Conservation (phyloP, 148 eudicot species). For the Vaccinium corymbosum region DNA sequence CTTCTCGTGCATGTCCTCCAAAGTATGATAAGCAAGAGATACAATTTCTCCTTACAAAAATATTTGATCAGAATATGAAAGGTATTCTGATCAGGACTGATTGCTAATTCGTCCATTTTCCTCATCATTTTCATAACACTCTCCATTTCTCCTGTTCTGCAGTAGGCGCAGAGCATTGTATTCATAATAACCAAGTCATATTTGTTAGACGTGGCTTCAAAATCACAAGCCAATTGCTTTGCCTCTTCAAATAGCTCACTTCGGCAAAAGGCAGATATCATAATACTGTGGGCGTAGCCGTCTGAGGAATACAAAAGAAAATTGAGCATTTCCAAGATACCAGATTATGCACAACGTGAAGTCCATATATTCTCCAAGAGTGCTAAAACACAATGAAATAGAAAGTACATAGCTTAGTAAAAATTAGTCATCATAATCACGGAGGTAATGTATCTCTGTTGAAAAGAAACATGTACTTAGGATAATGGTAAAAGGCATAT, state of each 20-base stretch:
- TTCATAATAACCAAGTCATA: constrained; percentile 80
- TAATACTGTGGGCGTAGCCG: constrained; percentile 83
- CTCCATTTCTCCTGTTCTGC: constrained; percentile 88
- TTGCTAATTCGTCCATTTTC: constrained; percentile 79
- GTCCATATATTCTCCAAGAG: constrained; percentile 2
- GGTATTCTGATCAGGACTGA: constrained; percentile 76
- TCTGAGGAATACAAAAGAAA: constrained; percentile 36
- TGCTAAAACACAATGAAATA: constrained; percentile 5
- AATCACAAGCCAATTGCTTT: constrained; percentile 56
- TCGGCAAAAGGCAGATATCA: constrained; percentile 82
- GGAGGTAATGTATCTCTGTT: neutral
- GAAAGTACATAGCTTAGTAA: constrained; percentile 2
- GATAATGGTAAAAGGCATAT: neutral
- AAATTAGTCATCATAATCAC: constrained; percentile 7
- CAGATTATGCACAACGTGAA: neutral
- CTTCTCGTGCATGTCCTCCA: constrained; percentile 80
- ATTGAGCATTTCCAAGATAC: constrained; percentile 5
- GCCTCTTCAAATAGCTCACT: constrained; percentile 67
- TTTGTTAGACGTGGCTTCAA: constrained; percentile 53
- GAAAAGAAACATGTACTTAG: neutral
- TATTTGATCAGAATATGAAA: constrained; percentile 72
- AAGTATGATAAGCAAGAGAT: constrained; percentile 73
- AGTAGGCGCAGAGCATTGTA: constrained; percentile 82
- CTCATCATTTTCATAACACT: constrained; percentile 74
- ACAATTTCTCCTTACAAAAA: constrained; percentile 74